phyloP scores from a whole-genome alignment of 129 eudicot species.

The Arctium lappa region DNA sequence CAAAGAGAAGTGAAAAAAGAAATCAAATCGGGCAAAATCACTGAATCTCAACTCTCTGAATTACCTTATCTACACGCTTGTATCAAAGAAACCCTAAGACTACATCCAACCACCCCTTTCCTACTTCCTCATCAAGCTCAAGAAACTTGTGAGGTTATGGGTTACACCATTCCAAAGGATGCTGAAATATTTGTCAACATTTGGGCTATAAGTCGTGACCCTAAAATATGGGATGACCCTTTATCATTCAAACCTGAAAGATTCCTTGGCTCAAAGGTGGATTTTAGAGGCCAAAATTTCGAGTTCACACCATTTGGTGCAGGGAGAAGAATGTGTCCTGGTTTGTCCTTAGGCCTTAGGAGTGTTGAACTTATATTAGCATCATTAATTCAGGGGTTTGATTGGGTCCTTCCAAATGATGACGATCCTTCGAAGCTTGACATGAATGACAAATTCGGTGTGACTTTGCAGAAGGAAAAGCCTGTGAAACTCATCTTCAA shows the following conservation, averaged over 20 bases:
- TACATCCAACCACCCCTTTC: too few relatives aligned
- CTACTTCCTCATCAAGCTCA: neutral
- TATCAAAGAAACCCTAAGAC: too few relatives aligned
- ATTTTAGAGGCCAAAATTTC: neutral
- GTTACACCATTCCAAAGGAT: slow-evolving; percentile 26
- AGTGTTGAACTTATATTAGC: slow-evolving; percentile 1
- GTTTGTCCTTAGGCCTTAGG: slow-evolving; percentile 1
- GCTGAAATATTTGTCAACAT: slow-evolving; percentile 24
- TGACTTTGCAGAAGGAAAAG: too few relatives aligned
- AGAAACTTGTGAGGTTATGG: slow-evolving; percentile 29
- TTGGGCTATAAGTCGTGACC: slow-evolving; percentile 35
- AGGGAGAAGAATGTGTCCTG: slow-evolving; percentile 24
- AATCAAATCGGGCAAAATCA: neutral
- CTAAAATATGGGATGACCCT: neutral
- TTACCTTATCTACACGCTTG: too few relatives aligned
- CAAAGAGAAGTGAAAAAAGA: slow-evolving; percentile 3
- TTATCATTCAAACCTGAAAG: slow-evolving; percentile 15
- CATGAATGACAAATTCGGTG: slow-evolving; percentile 11
- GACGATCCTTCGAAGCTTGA: neutral
- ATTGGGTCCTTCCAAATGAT: slow-evolving; percentile 12
- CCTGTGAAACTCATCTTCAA: neutral
- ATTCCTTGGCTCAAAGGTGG: neutral
- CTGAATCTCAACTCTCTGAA: slow-evolving; percentile 11
- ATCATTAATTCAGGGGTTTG: neutral
- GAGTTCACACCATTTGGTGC: slow-evolving; percentile 9